A percentile compares a stretch with the other conserved stretches of the same genome.
Conservation (phyloP, 306 rosid species). For the Rosa lucieae region DNA sequence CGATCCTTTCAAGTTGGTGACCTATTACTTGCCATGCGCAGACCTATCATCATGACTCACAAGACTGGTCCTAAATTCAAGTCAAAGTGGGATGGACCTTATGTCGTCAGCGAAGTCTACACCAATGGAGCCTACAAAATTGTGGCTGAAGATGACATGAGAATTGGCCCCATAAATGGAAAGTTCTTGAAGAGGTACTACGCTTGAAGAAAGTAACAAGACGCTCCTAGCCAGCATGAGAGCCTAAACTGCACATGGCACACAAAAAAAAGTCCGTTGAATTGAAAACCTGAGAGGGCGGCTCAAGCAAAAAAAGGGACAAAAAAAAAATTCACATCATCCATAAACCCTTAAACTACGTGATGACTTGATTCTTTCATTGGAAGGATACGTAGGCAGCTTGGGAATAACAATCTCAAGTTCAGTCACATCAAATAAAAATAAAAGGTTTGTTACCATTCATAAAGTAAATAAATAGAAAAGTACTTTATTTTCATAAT, state of each 20-base stretch:
- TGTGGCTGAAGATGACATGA: background rate
- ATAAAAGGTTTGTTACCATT: background rate
- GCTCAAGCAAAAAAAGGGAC: background rate
- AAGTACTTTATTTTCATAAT: too few relatives aligned
- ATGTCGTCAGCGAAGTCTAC: background rate
- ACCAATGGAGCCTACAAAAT: background rate
- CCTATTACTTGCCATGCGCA: background rate
- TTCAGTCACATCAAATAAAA: background rate
- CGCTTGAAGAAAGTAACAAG: background rate
- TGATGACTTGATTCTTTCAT: background rate
- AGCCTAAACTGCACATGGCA: background rate
- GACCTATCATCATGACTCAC: background rate
- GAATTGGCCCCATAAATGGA: background rate
- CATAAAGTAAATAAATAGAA: too few relatives aligned
- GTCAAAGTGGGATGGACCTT: background rate
- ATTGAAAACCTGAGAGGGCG: too few relatives aligned
- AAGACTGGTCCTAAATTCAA: background rate
- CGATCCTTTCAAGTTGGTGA: background rate
- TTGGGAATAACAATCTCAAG: background rate
- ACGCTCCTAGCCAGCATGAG: background rate
- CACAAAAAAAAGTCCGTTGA: background rate
- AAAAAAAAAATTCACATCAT: background rate
- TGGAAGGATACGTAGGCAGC: background rate
- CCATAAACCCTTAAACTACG: background rate
- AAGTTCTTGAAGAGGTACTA: background rate